Evolutionary conservation across 306 rosid species (phyloP), one percentile per base, ranked within the genome.

Genomic region (Dryas octopetala): DNA sequence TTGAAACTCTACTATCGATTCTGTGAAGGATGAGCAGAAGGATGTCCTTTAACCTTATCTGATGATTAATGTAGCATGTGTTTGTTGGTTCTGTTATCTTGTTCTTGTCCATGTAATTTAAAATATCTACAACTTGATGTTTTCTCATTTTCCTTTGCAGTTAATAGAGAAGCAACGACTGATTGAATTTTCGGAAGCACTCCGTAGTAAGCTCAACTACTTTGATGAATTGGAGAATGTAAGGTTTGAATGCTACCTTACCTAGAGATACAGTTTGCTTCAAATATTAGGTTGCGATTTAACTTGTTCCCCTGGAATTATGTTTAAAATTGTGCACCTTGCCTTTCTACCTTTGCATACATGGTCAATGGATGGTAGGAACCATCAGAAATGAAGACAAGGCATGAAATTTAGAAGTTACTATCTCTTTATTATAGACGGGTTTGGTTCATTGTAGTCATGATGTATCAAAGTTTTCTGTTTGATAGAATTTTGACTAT

Each of bases 201-300:
- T 95, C 82, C 97, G 92, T 60, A 92, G 90, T 89, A 95, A 90
- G 84, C 97, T 92, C 78, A 92, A 95, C 83, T 95, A 90, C 89
- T 95, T 92, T 69, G 97, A 90, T 84, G 99, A 95, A 88, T 91
- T 95, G 92, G 99, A 95, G 97, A 95, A 95, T 92, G 99, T 95
- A 95, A 92, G 97, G 97, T 91, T 94, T 84, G 96, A 83, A 84
- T 86, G 91, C 92, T 86, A 85, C 88, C 87, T 90, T 87, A 84
- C 84, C 88, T 85, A 84, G 86, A 80, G 80, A 79, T 83, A 82
- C 62, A 58, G 74, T 80, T 81, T 76, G 48, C 13, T 64, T 52
- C 63, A n/a, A 14, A 58, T 62, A 44, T 67, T 9, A 28, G 57
- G 67, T 19, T 62, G 6, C 14, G 6, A 4, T 38, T 32, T 62